Base-by-base conservation (phyloP, 225 moss, liverwort and hornwort species). In the Bryum argenteum region DNA sequence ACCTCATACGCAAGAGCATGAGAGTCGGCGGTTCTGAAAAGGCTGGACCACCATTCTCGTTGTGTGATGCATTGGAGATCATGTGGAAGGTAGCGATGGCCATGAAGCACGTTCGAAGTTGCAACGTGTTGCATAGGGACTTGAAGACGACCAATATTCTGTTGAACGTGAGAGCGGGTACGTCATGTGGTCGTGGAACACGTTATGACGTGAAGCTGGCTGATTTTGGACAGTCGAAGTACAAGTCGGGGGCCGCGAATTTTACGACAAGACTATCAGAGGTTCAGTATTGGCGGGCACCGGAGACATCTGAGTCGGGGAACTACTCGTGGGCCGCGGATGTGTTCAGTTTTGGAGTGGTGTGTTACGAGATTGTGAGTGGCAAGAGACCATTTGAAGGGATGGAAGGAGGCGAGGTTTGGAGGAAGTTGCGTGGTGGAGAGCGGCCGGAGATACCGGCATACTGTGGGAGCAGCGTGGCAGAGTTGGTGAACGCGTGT, bases 201-300 rank as follows among this genome's bases (percentile, higher is more conserved):
- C 33, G 10, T 2, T 76, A 70, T 23, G 21, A 63, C 41, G 79
- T 73, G 67, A 79, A 79, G 79, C 54, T 79, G 16, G 62, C 74
- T n/a, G 79, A 79, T 16, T 79, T 79, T 18, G 79, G 69, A 17
- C 42, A 59, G 0, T 73, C 69, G 15, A 73, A 68, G 16, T 76
- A 60, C 42, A 61, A 76, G 11, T 13, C 1, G 5, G 8, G 11
- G 17, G 43, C 43, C 26, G 8, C 69, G 15, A 54, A 11, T 4
- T 73, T 79, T 48, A 28, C 61, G 1, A 74, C 67, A 8, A 62
- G 12, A 16, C 55, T 45, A 2, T 41, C 58, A 0, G 79, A 67
- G 54, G 73, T 69, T 38, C 58, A 61, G 14, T 22, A 19, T 28
- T 69, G 79, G 79, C 67, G 63, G 50, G 68, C 79, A 23, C 68